These are phyloP conservation scores for Comarum palustre DNA, from an alignment of 306 rosid species.

Conservation along the genomic window DNA sequence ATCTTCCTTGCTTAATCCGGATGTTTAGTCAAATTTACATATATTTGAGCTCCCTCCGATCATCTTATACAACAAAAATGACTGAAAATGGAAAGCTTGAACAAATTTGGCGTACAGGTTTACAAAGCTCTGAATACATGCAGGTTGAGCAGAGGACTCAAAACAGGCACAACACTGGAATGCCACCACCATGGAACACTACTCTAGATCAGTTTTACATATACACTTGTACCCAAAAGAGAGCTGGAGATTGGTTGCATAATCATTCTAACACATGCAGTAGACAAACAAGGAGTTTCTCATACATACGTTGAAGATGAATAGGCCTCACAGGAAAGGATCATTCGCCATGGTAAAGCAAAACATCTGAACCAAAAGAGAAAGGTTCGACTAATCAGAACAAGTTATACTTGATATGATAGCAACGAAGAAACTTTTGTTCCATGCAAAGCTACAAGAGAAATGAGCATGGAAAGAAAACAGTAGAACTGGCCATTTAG, in stretches of 20 bases:
- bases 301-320: not conserved
- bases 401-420: not conserved
- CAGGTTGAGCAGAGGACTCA: not conserved
- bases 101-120: not conserved
- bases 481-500: not conserved
- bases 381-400: not conserved
- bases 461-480: conserved; percentile 2
- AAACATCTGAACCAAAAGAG: conserved; percentile 2
- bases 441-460: not conserved
- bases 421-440: not conserved
- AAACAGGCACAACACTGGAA: not conserved
- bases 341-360: not conserved
- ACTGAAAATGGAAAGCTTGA: not conserved
- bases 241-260: not conserved
- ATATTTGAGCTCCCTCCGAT: conserved; percentile 22
- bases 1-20: too few relatives aligned
- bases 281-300: conserved; percentile 19
- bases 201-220: not conserved
- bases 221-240: not conserved
- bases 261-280: not conserved
- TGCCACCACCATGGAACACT: not conserved
- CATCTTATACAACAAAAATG: not conserved
- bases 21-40: too few relatives aligned
- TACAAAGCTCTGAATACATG: not conserved
- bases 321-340: not conserved